A percentile compares a stretch with the other conserved stretches of the same genome.
Conservation (phyloP, 495 filamentous ascomycete genomes). For the Tirmania nivea region DNA sequence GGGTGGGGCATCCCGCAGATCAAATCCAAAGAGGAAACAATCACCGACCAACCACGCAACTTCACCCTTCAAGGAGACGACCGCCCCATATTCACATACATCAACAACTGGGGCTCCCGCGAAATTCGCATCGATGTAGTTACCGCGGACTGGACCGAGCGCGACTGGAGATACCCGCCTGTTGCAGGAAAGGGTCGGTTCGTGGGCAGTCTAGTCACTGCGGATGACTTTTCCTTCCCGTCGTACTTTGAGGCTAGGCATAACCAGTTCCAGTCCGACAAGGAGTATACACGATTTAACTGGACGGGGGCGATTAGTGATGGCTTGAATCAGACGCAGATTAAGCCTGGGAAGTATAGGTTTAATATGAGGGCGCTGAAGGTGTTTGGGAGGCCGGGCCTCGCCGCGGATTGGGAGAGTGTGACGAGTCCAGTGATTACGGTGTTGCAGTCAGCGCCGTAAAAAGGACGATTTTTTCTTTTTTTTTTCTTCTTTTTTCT, state of each 20-base stretch:
- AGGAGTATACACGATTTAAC: conserved; percentile 10
- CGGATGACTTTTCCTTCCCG: conserved; percentile 21
- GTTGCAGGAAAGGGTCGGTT: conserved; percentile 15
- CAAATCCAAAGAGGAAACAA: conserved; percentile 14
- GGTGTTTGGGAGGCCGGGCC: conserved; percentile 5
- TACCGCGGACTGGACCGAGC: conserved; percentile 17
- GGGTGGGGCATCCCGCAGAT: conserved; percentile 19
- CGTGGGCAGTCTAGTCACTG: conserved; percentile 23
- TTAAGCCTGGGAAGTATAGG: conserved; percentile 26
- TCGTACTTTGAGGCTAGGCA: conserved; percentile 22
- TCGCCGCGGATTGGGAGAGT: conserved; percentile 11
- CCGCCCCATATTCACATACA: conserved; percentile 16
- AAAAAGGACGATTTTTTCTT: too few relatives aligned
- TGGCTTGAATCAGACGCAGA: conserved; percentile 17
- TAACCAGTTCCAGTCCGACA: background rate
- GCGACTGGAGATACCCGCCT: conserved; percentile 21
- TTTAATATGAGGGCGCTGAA: conserved; percentile 11
- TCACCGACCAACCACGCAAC: conserved; percentile 18
- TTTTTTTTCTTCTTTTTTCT: too few relatives aligned
- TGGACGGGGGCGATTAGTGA: conserved; percentile 27
- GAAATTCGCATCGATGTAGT: conserved; percentile 26
- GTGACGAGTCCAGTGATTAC: conserved; percentile 9
- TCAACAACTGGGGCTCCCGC: conserved; percentile 26
- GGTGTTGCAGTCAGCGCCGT: background rate
- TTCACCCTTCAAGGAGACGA: conserved; percentile 22